Conservation (phyloP, 371 early-diverging fungal genomes). For the Apophysomyces elegans region DNA sequence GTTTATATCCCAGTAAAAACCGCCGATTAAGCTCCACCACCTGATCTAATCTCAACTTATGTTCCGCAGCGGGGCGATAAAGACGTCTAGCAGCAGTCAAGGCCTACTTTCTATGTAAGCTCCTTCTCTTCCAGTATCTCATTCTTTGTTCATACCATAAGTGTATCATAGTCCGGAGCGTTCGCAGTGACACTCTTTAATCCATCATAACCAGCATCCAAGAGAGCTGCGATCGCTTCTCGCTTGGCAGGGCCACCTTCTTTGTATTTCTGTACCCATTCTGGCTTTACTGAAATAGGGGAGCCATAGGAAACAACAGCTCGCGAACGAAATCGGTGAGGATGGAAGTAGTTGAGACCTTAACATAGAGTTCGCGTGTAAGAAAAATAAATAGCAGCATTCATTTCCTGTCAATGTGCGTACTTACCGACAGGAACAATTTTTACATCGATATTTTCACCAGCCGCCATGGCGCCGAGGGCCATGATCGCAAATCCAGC, state of each 20-base stretch:
- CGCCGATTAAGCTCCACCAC: conserved; percentile 72
- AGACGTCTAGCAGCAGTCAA: conserved; percentile 78
- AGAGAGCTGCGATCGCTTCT: conserved; percentile 65
- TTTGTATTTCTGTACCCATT: conserved; percentile 69
- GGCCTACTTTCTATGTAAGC: conserved; percentile 31
- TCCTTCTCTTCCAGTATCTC: too few species aligned
- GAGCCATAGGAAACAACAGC: conserved; percentile 89
- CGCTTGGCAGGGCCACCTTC: conserved; percentile 75
- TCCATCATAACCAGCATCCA: conserved; percentile 65
- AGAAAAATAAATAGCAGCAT: too few species aligned
- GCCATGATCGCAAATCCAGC: conserved; percentile 83
- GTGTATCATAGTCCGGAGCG: conserved; percentile 80
- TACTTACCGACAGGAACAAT: conserved; percentile 78
- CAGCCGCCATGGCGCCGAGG: conserved; percentile 76
- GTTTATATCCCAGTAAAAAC: conserved; percentile 68
- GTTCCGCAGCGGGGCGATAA: conserved; percentile 63
- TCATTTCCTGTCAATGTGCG: neutral
- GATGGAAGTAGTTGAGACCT: conserved; percentile 88
- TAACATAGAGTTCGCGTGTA: neutral
- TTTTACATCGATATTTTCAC: conserved; percentile 75
- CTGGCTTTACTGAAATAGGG: conserved; percentile 68
- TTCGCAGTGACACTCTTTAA: conserved; percentile 83
- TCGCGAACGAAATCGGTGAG: conserved; percentile 86
- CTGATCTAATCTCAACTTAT: conserved; percentile 62
- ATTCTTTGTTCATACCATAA: conserved; percentile 52